phyloP scores from a whole-genome alignment of 305 asterid species.

The Fraxinus greggii region DNA sequence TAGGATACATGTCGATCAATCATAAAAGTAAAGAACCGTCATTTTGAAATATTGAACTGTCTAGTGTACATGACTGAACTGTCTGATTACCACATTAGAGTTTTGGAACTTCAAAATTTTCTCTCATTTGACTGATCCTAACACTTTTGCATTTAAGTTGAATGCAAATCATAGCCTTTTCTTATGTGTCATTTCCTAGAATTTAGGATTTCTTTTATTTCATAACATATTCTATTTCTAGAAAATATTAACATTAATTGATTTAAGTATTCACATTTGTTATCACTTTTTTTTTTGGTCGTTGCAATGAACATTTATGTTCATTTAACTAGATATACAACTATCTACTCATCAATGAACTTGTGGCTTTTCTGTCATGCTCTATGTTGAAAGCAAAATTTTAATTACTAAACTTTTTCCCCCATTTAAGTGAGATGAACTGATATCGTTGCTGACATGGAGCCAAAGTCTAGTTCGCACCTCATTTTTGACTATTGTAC shows the following conservation, averaged over 20 bases:
- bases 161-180: background rate
- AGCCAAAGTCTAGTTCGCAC: background rate
- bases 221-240: background rate
- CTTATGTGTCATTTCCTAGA: background rate
- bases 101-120: background rate
- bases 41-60: background rate
- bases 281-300: background rate
- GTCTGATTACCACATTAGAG: background rate
- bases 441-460: background rate
- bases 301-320: background rate
- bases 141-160: background rate
- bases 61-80: background rate
- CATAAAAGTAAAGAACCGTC: background rate
- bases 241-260: background rate
- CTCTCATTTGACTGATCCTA: background rate
- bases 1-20: background rate
- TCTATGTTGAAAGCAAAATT: background rate
- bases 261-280: background rate
- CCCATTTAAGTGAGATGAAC: background rate
- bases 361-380: background rate
- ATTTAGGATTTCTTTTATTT: background rate
- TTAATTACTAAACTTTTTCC: background rate
- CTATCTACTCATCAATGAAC: conserved; percentile 18
- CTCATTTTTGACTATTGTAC: background rate
- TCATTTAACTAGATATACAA: conserved; percentile 15